Evolutionary conservation across 805 yeast genomes (phyloP).

Genomic region (Candida pini): DNA sequence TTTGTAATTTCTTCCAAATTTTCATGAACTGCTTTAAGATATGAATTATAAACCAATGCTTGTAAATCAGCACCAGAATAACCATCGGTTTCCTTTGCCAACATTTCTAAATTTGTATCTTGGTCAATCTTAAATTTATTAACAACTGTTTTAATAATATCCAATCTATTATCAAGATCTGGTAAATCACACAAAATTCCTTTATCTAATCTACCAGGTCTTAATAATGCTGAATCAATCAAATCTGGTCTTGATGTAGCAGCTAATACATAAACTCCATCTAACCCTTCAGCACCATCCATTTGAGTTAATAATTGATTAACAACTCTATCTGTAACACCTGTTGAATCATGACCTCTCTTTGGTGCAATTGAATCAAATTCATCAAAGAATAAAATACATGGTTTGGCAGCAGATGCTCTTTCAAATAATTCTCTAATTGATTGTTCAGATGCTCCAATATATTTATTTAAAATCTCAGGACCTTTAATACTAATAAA

Average conservation of each 20-base stretch:
- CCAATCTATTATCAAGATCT: conserved; percentile 57
- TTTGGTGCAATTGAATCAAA: conserved; percentile 97
- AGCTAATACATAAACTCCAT: conserved; percentile 93
- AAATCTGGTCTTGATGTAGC: conserved; percentile 96
- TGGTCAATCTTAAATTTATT: conserved; percentile 54
- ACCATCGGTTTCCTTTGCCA: conserved; percentile 64
- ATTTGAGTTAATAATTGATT: conserved; percentile 95
- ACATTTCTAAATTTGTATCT: conserved; percentile 43
- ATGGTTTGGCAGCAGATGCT: conserved; percentile 93
- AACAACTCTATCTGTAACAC: conserved; percentile 96
- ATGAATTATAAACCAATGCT: conserved; percentile 87
- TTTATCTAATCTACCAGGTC: conserved; percentile 96
- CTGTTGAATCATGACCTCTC: conserved; percentile 96
- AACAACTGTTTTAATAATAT: conserved; percentile 59
- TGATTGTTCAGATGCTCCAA: conserved; percentile 95
- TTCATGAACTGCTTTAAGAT: conserved; percentile 76
- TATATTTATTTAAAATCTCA: conserved; percentile 88
- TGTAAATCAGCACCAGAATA: conserved; percentile 95
- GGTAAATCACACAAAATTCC: conserved; percentile 91
- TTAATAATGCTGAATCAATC: conserved; percentile 86
- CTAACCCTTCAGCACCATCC: conserved; percentile 99
- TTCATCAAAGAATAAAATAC: conserved; percentile 89
- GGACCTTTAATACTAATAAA: conserved; percentile 95
- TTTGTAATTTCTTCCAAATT: conserved; percentile 47
- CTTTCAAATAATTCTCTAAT: conserved; percentile 90